Evolutionary conservation across 2,329 filamentous ascomycete genomes (phyloP), one percentile per base, ranked within the genome.

Genomic region (Tolypocladium ovalisporum): DNA sequence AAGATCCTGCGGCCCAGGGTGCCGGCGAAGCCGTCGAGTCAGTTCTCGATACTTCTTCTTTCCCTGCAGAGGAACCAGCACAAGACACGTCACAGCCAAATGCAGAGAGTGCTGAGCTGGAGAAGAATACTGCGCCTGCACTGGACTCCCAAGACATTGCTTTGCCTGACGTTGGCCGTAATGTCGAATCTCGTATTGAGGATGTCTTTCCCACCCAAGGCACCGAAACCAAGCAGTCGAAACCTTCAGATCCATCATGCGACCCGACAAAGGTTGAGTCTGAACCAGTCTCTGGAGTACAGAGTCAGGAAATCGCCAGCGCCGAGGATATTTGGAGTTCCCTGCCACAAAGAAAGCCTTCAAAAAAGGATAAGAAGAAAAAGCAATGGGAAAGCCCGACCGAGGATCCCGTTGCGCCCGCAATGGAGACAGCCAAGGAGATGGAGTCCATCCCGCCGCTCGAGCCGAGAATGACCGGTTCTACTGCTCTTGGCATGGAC

Each of bases 341-440:
- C 39, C 27, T 35, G 24, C 57, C 54, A 10, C 55, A 61, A 22
- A 55, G 60, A 29, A 66, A 64, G 53, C 24, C 59, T 32, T 66
- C 64, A 0, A 68, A 67, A 58, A 69, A 70, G 52, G 63, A 67
- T n/a, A 71, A 67, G 57, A 65, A 66, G 10, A 51, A 34, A 35
- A 61, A 59, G 54, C 59, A 58, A 47, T 56, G 59, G 32, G 54
- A 29, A 9, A 58, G 22, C 29, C 24, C 52, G 27, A 37, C 22
- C 6, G 37, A 60, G 29, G 24, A 37, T 9, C 19, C 51, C 12
- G 19, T 29, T 9, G 51, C 54, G 5, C 17, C 56, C 29, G 19
- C 22, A 19, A 13, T 34, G 17, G 40, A 52, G 27, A 27, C 56
- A 19, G 12, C 52, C 17, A 52, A 29, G 32, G 39, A 55, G 44